Percentiles rank a stretch among this genome's conserved stretches.
Conservation (phyloP, 2,329 filamentous ascomycete species). For the Alternaria incomplexa region DNA sequence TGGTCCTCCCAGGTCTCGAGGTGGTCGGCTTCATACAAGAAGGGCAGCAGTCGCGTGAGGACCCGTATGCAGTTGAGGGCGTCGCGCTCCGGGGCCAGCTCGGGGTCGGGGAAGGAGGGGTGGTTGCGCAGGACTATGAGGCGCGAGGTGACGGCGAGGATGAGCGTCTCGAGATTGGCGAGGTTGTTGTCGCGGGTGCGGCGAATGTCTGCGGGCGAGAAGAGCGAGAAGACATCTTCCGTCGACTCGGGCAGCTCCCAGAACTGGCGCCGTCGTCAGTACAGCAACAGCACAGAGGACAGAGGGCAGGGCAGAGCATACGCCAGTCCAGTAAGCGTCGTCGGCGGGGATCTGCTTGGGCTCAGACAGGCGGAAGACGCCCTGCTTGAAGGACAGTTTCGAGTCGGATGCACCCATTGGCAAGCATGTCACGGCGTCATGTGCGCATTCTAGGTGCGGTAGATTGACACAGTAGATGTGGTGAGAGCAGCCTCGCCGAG, state of each 20-base stretch:
- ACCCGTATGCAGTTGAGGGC: slow-evolving; percentile 95
- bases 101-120: slow-evolving; percentile 85
- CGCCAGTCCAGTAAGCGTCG: slow-evolving; percentile 91
- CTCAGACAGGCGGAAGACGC: slow-evolving; percentile 95
- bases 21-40: slow-evolving; percentile 86
- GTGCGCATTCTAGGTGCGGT: slow-evolving; percentile 22
- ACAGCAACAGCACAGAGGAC: slow-evolving; percentile 13
- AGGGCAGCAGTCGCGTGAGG: slow-evolving; percentile 87
- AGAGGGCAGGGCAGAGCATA: slow-evolving; percentile 57
- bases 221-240: slow-evolving; percentile 96
- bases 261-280: slow-evolving; percentile 65
- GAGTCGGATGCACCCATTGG: slow-evolving; percentile 97
- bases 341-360: slow-evolving; percentile 85
- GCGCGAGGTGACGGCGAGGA: slow-evolving; percentile 82
- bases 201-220: slow-evolving; percentile 79
- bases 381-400: slow-evolving; percentile 98
- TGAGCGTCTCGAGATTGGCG: slow-evolving; percentile 87
- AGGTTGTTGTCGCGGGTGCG: slow-evolving; percentile 84
- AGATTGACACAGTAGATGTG: slow-evolving; percentile 1
- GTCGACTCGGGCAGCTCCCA: slow-evolving; percentile 96
- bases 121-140: slow-evolving; percentile 84
- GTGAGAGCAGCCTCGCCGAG: slow-evolving; percentile 10
- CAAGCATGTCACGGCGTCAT: slow-evolving; percentile 41
- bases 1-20: slow-evolving; percentile 85
- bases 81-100: slow-evolving; percentile 81